Evolutionary conservation across 768 basidiomycete genomes (phyloP).

Genomic region (Pleurotus tuber-regium): DNA sequence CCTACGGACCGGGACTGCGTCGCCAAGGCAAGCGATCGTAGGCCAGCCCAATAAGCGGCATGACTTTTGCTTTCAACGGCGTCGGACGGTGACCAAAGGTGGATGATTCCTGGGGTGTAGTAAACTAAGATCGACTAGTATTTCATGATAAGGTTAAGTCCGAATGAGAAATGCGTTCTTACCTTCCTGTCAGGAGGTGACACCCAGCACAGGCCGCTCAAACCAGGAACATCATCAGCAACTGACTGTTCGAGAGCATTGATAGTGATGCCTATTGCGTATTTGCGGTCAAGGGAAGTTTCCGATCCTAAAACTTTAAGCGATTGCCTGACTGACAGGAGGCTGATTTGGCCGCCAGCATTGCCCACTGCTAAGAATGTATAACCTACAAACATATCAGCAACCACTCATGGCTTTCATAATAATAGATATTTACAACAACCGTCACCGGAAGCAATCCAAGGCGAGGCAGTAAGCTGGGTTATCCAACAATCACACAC

Average conservation of each 20-base stretch:
- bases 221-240: constrained; percentile 37
- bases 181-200: constrained; percentile 36
- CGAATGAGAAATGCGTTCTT: constrained; percentile 15
- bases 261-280: constrained; percentile 29
- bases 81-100: constrained; percentile 25
- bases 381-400: constrained; percentile 40
- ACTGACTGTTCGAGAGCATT: constrained; percentile 28
- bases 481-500: constrained; percentile 64
- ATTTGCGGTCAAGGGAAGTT: constrained; percentile 30
- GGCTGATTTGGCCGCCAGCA: constrained; percentile 56
- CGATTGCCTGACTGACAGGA: constrained; percentile 52
- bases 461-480: constrained; percentile 57
- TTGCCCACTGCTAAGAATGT: constrained; percentile 57
- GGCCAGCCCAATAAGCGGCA: constrained; percentile 44
- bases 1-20: constrained; percentile 50
- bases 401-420: not conserved
- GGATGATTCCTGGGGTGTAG: constrained; percentile 57
- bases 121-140: constrained; percentile 56
- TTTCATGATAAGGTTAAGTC: not conserved
- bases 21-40: constrained; percentile 39
- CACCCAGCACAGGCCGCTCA: constrained; percentile 61
- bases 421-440: constrained; percentile 36
- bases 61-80: not conserved
- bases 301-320: constrained; percentile 24
- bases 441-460: constrained; percentile 36